phyloP scores from a whole-genome alignment of 2,329 filamentous ascomycete species.

The Ceratocystiopsis minuta region DNA sequence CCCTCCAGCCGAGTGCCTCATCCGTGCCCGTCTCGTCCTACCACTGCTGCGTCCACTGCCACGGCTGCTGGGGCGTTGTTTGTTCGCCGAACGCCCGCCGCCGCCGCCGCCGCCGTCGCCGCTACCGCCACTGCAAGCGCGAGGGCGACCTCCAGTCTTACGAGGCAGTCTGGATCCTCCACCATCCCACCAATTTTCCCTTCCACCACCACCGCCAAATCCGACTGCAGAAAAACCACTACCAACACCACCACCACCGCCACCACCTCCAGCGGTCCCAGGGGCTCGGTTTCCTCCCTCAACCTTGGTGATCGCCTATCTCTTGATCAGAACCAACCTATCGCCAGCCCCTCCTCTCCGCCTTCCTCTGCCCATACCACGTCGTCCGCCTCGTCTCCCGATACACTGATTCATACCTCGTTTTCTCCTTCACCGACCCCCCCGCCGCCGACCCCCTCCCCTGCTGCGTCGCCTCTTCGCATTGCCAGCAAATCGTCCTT shows the following conservation, averaged over 20 bases:
- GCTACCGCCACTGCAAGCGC: too few relatives aligned
- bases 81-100: too few relatives aligned
- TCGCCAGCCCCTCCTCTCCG: not conserved
- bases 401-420: slow-evolving; percentile 16
- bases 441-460: slow-evolving; percentile 24
- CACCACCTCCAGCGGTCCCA: not conserved
- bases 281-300: not conserved
- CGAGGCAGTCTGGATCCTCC: too few relatives aligned
- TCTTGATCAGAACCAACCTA: not conserved
- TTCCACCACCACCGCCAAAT: too few relatives aligned
- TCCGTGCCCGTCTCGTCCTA: not conserved
- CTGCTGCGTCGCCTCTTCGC: slow-evolving; percentile 7
- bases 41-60: not conserved
- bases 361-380: slow-evolving; percentile 7
- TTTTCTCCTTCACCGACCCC: slow-evolving; percentile 22
- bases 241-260: not conserved
- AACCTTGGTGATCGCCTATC: slow-evolving; percentile 1
- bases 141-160: too few relatives aligned
- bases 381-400: slow-evolving; percentile 10
- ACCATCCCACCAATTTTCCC: too few relatives aligned
- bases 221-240: not conserved
- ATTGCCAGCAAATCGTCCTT: too few relatives aligned
- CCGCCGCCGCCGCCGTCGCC: too few relatives aligned
- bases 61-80: not conserved
- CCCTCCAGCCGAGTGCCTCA: slow-evolving; percentile 3